Percentiles rank a stretch among this genome's conserved stretches.
phyloP scores from a whole-genome alignment of 805 yeast species.

The Hanseniaspora pseudoguilliermondii region DNA sequence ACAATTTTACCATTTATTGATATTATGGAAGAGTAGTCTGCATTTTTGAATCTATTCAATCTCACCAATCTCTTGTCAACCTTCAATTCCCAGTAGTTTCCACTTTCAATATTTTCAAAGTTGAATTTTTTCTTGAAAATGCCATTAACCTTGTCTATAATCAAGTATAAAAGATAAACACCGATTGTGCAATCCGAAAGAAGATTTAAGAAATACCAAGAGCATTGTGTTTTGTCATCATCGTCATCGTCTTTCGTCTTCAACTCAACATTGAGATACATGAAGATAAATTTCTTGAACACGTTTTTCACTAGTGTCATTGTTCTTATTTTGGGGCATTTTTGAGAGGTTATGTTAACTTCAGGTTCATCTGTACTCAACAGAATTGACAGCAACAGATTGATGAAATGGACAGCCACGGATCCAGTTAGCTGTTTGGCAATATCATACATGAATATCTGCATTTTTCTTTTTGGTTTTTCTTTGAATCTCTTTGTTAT shows the following conservation, averaged over 20 bases:
- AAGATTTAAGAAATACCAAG: constrained; percentile 84
- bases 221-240: constrained; percentile 63
- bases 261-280: neutral
- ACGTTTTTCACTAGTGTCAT: neutral
- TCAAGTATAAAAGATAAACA: constrained; percentile 61
- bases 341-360: neutral
- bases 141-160: constrained; percentile 40
- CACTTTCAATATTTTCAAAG: constrained; percentile 36
- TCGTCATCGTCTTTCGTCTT: constrained; percentile 19
- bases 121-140: constrained; percentile 23
- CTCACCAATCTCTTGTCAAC: constrained; percentile 6
- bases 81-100: constrained; percentile 26
- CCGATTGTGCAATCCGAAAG: constrained; percentile 90
- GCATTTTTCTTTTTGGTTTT: constrained; percentile 76
- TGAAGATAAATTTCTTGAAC: neutral
- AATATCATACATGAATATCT: constrained; percentile 81
- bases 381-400: constrained; percentile 56
- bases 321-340: neutral
- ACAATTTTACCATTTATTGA: constrained; percentile 6
- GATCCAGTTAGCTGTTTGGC: constrained; percentile 85
- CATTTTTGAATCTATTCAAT: neutral
- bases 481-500: constrained; percentile 65
- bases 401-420: constrained; percentile 65
- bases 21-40: constrained; percentile 7
- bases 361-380: constrained; percentile 26